These are phyloP conservation scores for Tylopilus plumbeoviolaceoides DNA, from an alignment of 768 basidiomycete species.

Conservation along the genomic window DNA sequence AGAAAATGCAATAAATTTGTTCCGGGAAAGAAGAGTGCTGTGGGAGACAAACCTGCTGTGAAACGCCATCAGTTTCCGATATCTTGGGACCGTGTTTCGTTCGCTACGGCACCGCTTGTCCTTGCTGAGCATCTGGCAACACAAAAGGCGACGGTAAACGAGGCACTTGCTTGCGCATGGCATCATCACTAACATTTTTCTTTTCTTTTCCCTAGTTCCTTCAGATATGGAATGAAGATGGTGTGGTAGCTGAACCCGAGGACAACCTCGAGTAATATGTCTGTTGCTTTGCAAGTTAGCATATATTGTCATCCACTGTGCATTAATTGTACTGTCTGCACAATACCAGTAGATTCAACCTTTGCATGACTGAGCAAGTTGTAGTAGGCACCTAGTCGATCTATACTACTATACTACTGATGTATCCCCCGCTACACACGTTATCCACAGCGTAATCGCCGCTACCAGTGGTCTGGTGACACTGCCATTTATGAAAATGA, in stretches of 20 bases:
- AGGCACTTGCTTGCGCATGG: constrained; percentile 8
- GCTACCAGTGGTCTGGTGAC: constrained; percentile 29
- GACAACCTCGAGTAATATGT: constrained; percentile 39
- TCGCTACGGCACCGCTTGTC: constrained; percentile 53
- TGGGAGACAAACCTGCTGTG: constrained; percentile 78
- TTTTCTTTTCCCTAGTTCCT: constrained; percentile 47
- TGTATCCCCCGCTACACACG: not conserved
- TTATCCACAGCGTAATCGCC: too few relatives aligned
- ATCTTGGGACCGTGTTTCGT: constrained; percentile 72
- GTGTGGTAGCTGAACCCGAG: constrained; percentile 59
- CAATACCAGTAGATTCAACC: constrained; percentile 2
- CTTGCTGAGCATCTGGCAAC: constrained; percentile 56
- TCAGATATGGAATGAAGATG: constrained; percentile 80
- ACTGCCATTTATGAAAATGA: constrained; percentile 44
- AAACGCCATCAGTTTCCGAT: constrained; percentile 61
- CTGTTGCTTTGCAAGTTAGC: not conserved
- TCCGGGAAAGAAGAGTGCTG: constrained; percentile 81
- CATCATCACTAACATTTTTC: constrained; percentile 2
- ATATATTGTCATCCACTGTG: constrained; percentile 28
- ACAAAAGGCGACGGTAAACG: constrained; percentile 63
- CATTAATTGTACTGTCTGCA: constrained; percentile 22
- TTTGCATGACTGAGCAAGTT: too few relatives aligned
- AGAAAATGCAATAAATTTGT: constrained; percentile 93
- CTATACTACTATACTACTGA: too few relatives aligned
- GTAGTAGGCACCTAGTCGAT: too few relatives aligned